These are phyloP conservation scores for Microbotryum saponariae DNA, from an alignment of 1,284 basidiomycete species.

Conservation along the genomic window DNA sequence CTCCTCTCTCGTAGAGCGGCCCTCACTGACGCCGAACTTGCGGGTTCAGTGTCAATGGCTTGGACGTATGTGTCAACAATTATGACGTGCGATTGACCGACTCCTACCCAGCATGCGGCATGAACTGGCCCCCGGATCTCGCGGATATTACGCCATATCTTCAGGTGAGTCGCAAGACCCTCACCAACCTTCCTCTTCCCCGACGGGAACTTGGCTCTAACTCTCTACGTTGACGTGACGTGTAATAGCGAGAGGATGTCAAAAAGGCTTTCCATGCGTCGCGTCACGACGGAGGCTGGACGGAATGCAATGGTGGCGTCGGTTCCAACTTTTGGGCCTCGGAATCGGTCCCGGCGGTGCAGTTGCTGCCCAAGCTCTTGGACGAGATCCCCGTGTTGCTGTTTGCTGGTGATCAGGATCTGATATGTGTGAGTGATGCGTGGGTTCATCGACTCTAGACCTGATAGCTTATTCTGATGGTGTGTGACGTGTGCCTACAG, in stretches of 20 bases:
- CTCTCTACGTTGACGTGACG: neutral
- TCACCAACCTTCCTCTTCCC: neutral
- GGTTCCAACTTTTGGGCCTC: conserved; percentile 55
- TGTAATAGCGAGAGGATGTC: conserved; percentile 64
- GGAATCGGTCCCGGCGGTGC: conserved; percentile 62
- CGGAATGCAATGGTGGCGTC: conserved; percentile 72
- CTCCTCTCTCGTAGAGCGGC: too few relatives aligned
- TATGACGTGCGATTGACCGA: conserved; percentile 90
- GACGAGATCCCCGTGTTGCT: conserved; percentile 72
- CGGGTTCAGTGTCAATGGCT: conserved; percentile 56
- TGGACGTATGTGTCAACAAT: conserved; percentile 78
- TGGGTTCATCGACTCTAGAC: neutral
- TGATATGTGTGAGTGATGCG: conserved; percentile 57
- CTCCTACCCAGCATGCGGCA: conserved; percentile 77
- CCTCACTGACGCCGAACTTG: neutral
- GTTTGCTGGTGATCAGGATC: conserved; percentile 90
- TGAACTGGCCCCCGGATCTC: conserved; percentile 97
- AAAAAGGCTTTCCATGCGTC: conserved; percentile 72
- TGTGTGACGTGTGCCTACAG: conserved; percentile 19
- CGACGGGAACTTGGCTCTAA: conserved; percentile 5
- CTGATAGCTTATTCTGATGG: neutral
- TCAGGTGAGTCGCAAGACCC: conserved; percentile 50
- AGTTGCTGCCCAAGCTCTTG: conserved; percentile 69
- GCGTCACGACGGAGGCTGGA: conserved; percentile 72
- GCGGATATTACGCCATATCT: conserved; percentile 69